Conservation (phyloP, 352 stramenopile species). For the Globisporangium cystogenes region DNA sequence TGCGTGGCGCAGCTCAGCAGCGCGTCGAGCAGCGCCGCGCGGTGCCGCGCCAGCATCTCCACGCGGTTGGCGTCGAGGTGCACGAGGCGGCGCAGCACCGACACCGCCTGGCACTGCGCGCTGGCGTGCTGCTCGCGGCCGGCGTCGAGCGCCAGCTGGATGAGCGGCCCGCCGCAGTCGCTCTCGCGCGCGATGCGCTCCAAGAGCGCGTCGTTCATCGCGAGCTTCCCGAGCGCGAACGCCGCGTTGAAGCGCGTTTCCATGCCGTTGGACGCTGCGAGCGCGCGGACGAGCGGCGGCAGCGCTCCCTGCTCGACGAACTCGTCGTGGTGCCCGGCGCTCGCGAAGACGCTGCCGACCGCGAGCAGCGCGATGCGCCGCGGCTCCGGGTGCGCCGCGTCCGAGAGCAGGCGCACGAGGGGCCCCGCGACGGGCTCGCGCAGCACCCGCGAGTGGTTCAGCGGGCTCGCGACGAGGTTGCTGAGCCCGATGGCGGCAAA, state of each 20-base stretch:
- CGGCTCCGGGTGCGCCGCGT: conserved; percentile 35
- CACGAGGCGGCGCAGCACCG: conserved; percentile 84
- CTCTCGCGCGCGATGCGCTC: conserved; percentile 53
- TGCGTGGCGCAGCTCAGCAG: conserved; percentile 37
- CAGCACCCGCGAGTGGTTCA: conserved; percentile 74
- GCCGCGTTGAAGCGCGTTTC: conserved; percentile 93
- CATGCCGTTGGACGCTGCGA: conserved; percentile 63
- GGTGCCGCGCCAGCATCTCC: conserved; percentile 65
- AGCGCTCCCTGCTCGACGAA: conserved; percentile 76
- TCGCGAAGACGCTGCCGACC: conserved; percentile 78
- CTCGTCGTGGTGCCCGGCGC: conserved; percentile 46
- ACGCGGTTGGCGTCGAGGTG: conserved; percentile 77
- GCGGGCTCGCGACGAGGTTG: conserved; percentile 87
- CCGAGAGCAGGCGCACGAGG: conserved; percentile 48
- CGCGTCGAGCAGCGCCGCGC: conserved; percentile 47
- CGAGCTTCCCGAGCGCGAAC: conserved; percentile 92
- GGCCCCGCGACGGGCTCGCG: conserved; percentile 50
- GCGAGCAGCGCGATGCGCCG: conserved; percentile 80
- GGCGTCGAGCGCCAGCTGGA: conserved; percentile 52
- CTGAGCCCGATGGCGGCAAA: conserved; percentile 87
- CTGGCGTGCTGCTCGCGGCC: conserved; percentile 36
- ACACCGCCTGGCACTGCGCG: conserved; percentile 88
- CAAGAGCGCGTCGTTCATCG: conserved; percentile 70
- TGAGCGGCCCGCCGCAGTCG: conserved; percentile 38
- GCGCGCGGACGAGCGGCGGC: conserved; percentile 53